Evolutionary conservation across 2,329 filamentous ascomycete genomes (phyloP).

Genomic region (Fusarium sp.): DNA sequence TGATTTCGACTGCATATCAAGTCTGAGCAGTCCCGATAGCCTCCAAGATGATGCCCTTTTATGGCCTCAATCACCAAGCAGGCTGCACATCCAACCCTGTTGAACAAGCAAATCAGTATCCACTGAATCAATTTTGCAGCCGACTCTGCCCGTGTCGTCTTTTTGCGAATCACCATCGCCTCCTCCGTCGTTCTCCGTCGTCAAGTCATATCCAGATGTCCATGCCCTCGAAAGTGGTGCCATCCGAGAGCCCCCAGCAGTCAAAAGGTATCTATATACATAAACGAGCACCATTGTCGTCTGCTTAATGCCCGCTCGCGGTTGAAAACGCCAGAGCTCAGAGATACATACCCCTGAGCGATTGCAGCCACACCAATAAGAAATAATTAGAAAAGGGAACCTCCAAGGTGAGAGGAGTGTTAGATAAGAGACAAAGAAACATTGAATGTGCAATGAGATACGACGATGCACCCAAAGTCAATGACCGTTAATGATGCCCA

Average conservation of each 20-base stretch:
- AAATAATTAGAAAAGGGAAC: slow-evolving; percentile 40
- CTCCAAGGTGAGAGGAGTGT: slow-evolving; percentile 33
- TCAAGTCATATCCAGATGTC: slow-evolving; percentile 47
- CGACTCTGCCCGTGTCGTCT: slow-evolving; percentile 34
- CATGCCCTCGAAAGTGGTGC: slow-evolving; percentile 23
- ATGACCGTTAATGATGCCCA: slow-evolving; percentile 45
- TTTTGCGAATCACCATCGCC: slow-evolving; percentile 33
- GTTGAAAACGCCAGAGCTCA: slow-evolving; percentile 2
- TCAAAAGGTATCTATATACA: slow-evolving; percentile 46
- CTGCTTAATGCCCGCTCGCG: slow-evolving; percentile 32
- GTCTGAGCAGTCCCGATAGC: slow-evolving; percentile 26
- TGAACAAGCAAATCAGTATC: slow-evolving; percentile 27
- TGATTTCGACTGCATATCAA: slow-evolving; percentile 41
- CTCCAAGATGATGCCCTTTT: slow-evolving; percentile 23
- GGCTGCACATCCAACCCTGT: slow-evolving; percentile 31
- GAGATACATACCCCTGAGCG: slow-evolving; percentile 3
- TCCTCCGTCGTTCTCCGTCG: slow-evolving; percentile 36
- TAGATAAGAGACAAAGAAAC: slow-evolving; percentile 33
- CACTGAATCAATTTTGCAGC: slow-evolving; percentile 40
- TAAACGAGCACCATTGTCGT: slow-evolving; percentile 31
- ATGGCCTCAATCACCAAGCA: slow-evolving; percentile 17
- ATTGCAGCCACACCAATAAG: slow-evolving; percentile 24
- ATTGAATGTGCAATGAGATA: slow-evolving; percentile 34
- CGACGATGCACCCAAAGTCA: slow-evolving; percentile 40
- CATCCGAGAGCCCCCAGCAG: slow-evolving; percentile 34